Evolutionary conservation across 129 eudicot genomes (phyloP).

Genomic region (Glebionis coronaria): DNA sequence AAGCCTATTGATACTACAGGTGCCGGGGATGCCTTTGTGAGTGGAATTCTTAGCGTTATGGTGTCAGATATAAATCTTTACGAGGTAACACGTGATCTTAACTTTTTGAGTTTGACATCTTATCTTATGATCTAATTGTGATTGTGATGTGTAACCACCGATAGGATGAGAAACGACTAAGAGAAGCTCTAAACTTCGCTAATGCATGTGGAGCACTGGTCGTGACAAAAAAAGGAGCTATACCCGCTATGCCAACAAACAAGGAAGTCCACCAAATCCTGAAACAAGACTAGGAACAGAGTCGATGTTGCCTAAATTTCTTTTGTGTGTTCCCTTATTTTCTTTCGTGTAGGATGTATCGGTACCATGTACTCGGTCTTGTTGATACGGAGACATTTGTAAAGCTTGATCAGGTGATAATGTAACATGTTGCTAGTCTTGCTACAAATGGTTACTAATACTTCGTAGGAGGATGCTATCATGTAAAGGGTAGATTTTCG

Average conservation of each 20-base stretch:
- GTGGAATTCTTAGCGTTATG: constrained; percentile 52
- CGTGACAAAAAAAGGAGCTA: constrained; percentile 69
- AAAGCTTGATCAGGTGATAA: too few species aligned
- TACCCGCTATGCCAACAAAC: constrained; percentile 70
- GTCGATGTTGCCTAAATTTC: too few species aligned
- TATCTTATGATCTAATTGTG: neutral
- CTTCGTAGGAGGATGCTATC: too few species aligned
- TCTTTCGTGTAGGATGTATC: too few species aligned
- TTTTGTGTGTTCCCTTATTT: too few species aligned
- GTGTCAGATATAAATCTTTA: constrained; percentile 51
- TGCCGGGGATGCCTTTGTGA: constrained; percentile 80
- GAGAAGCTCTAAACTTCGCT: constrained; percentile 66
- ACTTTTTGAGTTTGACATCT: neutral
- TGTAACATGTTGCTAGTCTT: too few species aligned
- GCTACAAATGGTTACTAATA: too few species aligned
- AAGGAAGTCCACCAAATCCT: constrained; percentile 46
- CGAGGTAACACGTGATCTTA: constrained; percentile 30
- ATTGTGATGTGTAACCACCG: neutral
- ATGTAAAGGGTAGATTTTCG: too few species aligned
- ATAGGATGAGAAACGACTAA: constrained; percentile 65
- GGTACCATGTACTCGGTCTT: too few species aligned
- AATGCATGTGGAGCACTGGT: constrained; percentile 80
- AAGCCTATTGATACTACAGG: constrained; percentile 76
- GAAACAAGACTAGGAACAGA: neutral
- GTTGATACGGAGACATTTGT: too few species aligned